Base-by-base conservation (phyloP, 2,329 filamentous ascomycete genomes). In the Alternaria angustiovoidea region DNA sequence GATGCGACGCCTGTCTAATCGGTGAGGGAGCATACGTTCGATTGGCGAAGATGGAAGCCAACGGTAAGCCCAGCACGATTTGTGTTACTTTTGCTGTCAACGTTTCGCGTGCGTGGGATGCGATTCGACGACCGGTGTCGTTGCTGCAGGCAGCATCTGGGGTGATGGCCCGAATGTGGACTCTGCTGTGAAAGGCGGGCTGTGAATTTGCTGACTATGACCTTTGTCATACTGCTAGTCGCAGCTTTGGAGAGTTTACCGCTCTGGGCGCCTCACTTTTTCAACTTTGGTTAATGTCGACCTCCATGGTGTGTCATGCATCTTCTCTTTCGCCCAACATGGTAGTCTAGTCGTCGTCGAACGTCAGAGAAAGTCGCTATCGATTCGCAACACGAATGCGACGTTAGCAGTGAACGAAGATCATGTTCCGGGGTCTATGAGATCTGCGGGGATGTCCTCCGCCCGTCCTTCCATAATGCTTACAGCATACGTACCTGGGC, bases 1-100 rank as follows among this genome's bases (percentile, higher is more conserved):
- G 61, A 64, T 51, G 56, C 53, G 47, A 63, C 38, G 43, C 53
- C 54, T 53, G 36, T 48, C 48, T 57, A 22, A 61, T 61, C 58
- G 58, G 58, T 61, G 58, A 61, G 42, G 54, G 42, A 38, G 52
- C 46, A 49, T 44, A 39, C 57, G 60, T 49, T 32, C 51, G 57
- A 63, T 59, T 61, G 61, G 54, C 51, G 52, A 63, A 49, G 54
- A 49, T 28, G 32, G 18, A 41, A 34, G 41, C 32, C 42, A 46
- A 43, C 46, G 34, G 44, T 44, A 28, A 46, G 20, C 39, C 52
- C 58, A 42, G 51, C 56, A 48, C 36, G 39, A 38, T 49, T 51
- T 28, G 48, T 59, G 54, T 43, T 52, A 54, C 57, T 48, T 61
- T 53, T 54, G 18, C 28, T 43, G 46, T 24, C 51, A 56, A 48